These are phyloP conservation scores for Candida buenavistaensis DNA, from an alignment of 1,139 yeast genomes.

Conservation along the genomic window DNA sequence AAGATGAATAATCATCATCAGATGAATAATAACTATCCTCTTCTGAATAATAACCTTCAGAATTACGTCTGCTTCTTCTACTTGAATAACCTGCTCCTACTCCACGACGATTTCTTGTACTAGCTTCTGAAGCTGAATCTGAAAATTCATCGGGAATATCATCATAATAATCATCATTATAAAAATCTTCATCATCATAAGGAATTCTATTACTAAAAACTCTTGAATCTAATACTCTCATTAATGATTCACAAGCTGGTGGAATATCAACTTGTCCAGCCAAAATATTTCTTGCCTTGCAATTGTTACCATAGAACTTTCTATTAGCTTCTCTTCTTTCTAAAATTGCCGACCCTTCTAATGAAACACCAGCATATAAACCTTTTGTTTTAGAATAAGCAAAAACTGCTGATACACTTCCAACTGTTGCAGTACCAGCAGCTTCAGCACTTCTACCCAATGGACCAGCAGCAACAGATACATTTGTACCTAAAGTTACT, in stretches of 20 bases:
- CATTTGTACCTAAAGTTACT: conserved; percentile 90
- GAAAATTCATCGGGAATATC: conserved; percentile 73
- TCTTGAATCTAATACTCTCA: conserved; percentile 82
- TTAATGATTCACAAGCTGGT: conserved; percentile 86
- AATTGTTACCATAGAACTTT: conserved; percentile 84
- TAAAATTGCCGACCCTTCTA: conserved; percentile 92
- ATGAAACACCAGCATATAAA: conserved; percentile 92
- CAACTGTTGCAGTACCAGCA: conserved; percentile 90
- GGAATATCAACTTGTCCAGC: conserved; percentile 90
- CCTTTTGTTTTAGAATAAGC: conserved; percentile 96
- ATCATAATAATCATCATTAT: conserved; percentile 59
- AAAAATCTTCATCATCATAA: conserved; percentile 52
- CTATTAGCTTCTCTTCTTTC: conserved; percentile 97
- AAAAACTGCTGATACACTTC: conserved; percentile 87
- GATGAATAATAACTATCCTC: conserved; percentile 46
- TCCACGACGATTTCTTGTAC: conserved; percentile 30
- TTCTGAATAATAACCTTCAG: conserved; percentile 40
- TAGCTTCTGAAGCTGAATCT: conserved; percentile 41
- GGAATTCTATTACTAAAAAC: conserved; percentile 67
- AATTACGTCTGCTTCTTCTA: conserved; percentile 47
- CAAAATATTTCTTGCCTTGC: conserved; percentile 82
- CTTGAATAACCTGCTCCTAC: conserved; percentile 6
- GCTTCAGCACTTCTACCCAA: conserved; percentile 97
- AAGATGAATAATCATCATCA: conserved; percentile 24
- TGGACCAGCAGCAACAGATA: conserved; percentile 98